These are phyloP conservation scores for Fusarium neocosmosporiellum DNA, from an alignment of 2,329 filamentous ascomycete genomes.

Conservation along the genomic window DNA sequence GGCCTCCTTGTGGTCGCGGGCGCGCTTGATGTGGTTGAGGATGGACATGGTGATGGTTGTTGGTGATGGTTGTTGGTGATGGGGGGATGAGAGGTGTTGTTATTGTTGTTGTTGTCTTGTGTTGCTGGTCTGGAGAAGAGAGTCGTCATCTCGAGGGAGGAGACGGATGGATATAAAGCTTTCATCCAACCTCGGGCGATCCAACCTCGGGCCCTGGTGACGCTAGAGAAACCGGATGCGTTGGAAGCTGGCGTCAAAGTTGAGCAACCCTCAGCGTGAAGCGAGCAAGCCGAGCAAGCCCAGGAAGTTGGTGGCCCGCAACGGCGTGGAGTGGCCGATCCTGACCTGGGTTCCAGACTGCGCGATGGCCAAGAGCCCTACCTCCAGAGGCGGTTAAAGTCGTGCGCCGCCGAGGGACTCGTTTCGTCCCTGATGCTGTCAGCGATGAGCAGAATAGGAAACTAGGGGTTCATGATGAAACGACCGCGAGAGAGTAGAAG, in stretches of 20 bases:
- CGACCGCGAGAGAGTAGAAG: slow-evolving; percentile 9
- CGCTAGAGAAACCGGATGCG: slow-evolving; percentile 8
- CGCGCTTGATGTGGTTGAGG: slow-evolving; percentile 64
- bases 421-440: not conserved
- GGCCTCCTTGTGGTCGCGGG: slow-evolving; percentile 67
- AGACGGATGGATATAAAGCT: slow-evolving; percentile 27
- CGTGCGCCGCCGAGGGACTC: slow-evolving; percentile 19
- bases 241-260: slow-evolving; percentile 30
- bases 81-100: not conserved
- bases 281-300: not conserved
- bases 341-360: slow-evolving; percentile 31
- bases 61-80: not conserved
- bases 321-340: slow-evolving; percentile 31
- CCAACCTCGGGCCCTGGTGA: not conserved
- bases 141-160: slow-evolving; percentile 1
- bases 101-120: slow-evolving; percentile 1
- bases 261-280: slow-evolving; percentile 8
- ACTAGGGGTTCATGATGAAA: slow-evolving; percentile 23
- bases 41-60: slow-evolving; percentile 61
- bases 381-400: slow-evolving; percentile 26
- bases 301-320: slow-evolving; percentile 12
- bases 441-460: not conserved
- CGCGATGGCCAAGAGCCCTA: not conserved
- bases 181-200: not conserved
- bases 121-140: slow-evolving; percentile 3